phyloP scores from a whole-genome alignment of 805 yeast genomes.

The Saccharomycopsis javanensis region DNA sequence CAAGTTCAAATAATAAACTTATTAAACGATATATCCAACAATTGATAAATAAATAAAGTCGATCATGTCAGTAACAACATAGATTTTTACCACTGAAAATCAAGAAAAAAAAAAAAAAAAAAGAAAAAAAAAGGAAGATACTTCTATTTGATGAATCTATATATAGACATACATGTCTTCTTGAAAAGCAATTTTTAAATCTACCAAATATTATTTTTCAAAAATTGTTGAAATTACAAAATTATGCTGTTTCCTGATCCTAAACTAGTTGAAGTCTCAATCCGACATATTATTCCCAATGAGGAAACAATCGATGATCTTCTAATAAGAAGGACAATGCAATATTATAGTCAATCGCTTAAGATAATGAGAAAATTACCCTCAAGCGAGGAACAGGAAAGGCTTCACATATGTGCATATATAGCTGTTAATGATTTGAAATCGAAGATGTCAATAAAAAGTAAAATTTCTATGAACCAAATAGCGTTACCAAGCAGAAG shows the following conservation, averaged over 20 bases:
- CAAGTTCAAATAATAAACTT: too few species aligned
- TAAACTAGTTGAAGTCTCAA: conserved; percentile 1
- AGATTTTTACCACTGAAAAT: too few species aligned
- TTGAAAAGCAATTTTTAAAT: too few species aligned
- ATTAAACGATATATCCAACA: too few species aligned
- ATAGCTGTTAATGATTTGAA: conserved; percentile 45
- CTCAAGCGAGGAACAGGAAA: conserved; percentile 49
- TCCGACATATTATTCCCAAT: not conserved
- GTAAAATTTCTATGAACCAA: conserved; percentile 15
- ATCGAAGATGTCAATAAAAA: conserved; percentile 24
- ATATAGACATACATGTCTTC: too few species aligned
- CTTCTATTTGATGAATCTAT: too few species aligned
- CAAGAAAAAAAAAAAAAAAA: too few species aligned
- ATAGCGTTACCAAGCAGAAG: conserved; percentile 48
- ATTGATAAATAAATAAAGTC: too few species aligned
- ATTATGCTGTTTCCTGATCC: not conserved
- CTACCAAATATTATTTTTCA: not conserved
- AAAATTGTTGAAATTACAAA: not conserved
- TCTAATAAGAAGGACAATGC: not conserved
- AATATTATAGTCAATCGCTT: conserved; percentile 5
- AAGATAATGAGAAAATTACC: conserved; percentile 27
- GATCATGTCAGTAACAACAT: too few species aligned
- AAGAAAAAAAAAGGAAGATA: not conserved
- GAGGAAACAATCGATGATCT: not conserved
- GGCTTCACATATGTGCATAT: conserved; percentile 59